These are phyloP conservation scores for Paramyrothecium roridum DNA, from an alignment of 2,329 filamentous ascomycete species.

Conservation along the genomic window DNA sequence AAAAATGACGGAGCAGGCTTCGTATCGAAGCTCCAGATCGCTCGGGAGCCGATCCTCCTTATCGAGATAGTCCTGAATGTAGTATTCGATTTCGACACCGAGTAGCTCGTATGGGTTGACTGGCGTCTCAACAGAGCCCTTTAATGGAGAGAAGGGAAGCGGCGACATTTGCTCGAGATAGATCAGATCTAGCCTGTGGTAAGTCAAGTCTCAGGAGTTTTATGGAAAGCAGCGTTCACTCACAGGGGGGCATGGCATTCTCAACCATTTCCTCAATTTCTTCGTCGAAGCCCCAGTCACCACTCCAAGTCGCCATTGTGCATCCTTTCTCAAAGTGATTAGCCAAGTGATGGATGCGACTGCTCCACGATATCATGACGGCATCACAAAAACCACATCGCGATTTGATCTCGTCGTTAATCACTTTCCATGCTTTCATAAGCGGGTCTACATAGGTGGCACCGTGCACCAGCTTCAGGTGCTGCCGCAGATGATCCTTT, in stretches of 20 bases:
- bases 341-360: conserved; percentile 32
- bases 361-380: conserved; percentile 27
- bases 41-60: conserved; percentile 6
- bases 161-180: conserved; percentile 30
- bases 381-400: conserved; percentile 35
- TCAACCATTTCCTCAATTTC: conserved; percentile 17
- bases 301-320: conserved; percentile 36
- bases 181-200: conserved; percentile 27
- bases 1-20: conserved; percentile 19
- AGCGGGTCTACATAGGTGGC: conserved; percentile 37
- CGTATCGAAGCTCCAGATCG: conserved; percentile 13
- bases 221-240: background rate
- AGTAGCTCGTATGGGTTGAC: conserved; percentile 27
- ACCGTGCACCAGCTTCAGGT: conserved; percentile 33
- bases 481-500: conserved; percentile 36
- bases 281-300: conserved; percentile 33
- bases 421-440: conserved; percentile 34
- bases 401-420: conserved; percentile 19
- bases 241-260: conserved; percentile 34
- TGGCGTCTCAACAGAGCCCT: conserved; percentile 10
- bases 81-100: conserved; percentile 26
- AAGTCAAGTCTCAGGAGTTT: background rate
- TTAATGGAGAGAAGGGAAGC: conserved; percentile 23
- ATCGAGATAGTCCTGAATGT: conserved; percentile 9
- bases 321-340: conserved; percentile 35